Conservation (phyloP, 805 yeast genomes). For the Zygosaccharomyces bailii region DNA sequence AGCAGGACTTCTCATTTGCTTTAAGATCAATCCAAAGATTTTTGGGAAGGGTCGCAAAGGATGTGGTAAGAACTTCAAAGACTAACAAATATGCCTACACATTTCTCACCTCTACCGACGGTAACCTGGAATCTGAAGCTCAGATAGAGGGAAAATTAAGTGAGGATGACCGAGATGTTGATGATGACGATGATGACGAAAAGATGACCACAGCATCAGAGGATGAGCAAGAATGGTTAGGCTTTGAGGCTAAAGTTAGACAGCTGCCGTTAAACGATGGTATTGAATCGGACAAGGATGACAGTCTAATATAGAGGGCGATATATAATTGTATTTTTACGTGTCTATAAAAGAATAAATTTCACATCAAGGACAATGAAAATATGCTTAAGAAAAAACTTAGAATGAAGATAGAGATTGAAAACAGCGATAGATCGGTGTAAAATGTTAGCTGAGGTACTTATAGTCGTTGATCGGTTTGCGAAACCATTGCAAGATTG, state of each 20-base stretch:
- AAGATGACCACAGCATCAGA: constrained; percentile 24
- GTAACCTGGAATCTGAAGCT: constrained; percentile 26
- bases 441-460: not conserved
- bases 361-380: too few relatives aligned
- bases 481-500: not conserved
- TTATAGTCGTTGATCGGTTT: constrained; percentile 1
- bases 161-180: constrained; percentile 28
- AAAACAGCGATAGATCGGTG: not conserved
- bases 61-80: constrained; percentile 53
- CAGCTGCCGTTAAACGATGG: constrained; percentile 26
- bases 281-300: constrained; percentile 32
- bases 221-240: constrained; percentile 40
- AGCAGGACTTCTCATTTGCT: constrained; percentile 58
- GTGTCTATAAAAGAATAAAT: not conserved
- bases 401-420: not conserved
- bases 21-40: constrained; percentile 73
- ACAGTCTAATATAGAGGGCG: constrained; percentile 18
- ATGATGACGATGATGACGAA: constrained; percentile 30
- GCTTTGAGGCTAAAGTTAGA: constrained; percentile 29
- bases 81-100: constrained; percentile 53
- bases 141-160: constrained; percentile 28
- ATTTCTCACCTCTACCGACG: constrained; percentile 44
- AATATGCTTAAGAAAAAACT: not conserved
- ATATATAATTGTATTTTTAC: constrained; percentile 8
- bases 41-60: constrained; percentile 69